Conservation (phyloP, 352 stramenopile species). For the Blastocystis sp. region DNA sequence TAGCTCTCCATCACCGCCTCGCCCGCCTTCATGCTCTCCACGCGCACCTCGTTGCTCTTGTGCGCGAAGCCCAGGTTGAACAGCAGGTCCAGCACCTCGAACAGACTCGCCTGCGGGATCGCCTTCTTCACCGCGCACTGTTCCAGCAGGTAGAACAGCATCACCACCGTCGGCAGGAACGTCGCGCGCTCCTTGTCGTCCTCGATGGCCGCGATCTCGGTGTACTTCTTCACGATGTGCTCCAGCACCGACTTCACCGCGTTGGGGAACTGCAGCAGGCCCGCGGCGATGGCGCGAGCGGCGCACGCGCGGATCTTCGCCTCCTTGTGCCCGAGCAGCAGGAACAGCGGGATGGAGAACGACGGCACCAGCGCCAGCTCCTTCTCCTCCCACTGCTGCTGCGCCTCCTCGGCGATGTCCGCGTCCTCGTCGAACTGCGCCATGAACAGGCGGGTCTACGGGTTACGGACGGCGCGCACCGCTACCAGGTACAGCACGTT, state of each 20-base stretch:
- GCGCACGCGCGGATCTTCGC: conserved; percentile 83
- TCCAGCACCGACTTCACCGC: conserved; percentile 76
- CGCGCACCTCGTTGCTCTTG: conserved; percentile 10
- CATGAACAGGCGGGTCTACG: conserved; percentile 74
- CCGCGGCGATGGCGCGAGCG: conserved; percentile 82
- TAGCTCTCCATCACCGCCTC: conserved; percentile 74
- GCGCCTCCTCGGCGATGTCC: conserved; percentile 52
- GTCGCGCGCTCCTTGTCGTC: conserved; percentile 78
- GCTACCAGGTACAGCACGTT: conserved; percentile 61
- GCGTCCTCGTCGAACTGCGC: conserved; percentile 73
- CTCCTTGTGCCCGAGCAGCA: conserved; percentile 82
- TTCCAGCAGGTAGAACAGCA: conserved; percentile 53
- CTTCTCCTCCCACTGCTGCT: conserved; percentile 67
- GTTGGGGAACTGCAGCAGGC: conserved; percentile 83
- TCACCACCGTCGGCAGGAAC: conserved; percentile 1
- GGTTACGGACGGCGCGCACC: background rate
- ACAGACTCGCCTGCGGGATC: conserved; percentile 21
- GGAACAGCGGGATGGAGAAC: conserved; percentile 70
- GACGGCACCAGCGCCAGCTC: background rate
- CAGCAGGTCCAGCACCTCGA: conserved; percentile 57
- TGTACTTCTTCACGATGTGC: conserved; percentile 81
- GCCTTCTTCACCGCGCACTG: conserved; percentile 66
- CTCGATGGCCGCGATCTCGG: conserved; percentile 78
- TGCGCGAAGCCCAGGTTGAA: conserved; percentile 66
- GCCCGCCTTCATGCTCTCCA: conserved; percentile 68